Evolutionary conservation across 495 filamentous ascomycete genomes (phyloP).

Genomic region (Hyaloscypha hepaticicola): DNA sequence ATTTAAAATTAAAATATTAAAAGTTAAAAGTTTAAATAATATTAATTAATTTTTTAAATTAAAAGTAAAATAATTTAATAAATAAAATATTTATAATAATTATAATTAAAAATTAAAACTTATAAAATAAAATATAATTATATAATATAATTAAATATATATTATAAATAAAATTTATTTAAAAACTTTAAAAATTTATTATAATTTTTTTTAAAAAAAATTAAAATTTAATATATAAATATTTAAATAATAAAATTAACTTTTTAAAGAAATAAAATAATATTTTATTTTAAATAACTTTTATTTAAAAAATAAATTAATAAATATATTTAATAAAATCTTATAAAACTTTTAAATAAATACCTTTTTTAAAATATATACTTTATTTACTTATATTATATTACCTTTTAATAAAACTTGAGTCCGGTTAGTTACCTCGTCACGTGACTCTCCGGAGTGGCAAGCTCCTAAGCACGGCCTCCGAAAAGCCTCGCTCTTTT

Average conservation of each 20-base stretch:
- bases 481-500: background rate
- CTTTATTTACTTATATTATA: background rate
- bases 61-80: too few species aligned
- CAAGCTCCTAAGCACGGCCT: background rate
- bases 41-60: too few species aligned
- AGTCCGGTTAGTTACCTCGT: background rate
- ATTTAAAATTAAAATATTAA: too few species aligned
- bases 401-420: background rate
- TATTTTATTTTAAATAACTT: background rate
- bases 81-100: too few species aligned
- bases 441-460: background rate
- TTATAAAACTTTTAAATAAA: background rate
- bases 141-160: too few species aligned
- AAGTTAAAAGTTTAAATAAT: too few species aligned
- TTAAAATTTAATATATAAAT: constrained; percentile 7
- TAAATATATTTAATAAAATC: constrained; percentile 4
- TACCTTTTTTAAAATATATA: background rate
- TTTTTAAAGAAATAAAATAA: background rate
- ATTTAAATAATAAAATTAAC: background rate
- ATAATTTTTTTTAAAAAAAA: too few species aligned
- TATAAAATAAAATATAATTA: too few species aligned
- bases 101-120: too few species aligned
- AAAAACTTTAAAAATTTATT: too few species aligned
- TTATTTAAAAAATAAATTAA: background rate
- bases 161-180: too few species aligned